Evolutionary conservation across 495 filamentous ascomycete species (phyloP), one percentile per base, ranked within the genome.

Genomic region (Penicillium paradoxum): DNA sequence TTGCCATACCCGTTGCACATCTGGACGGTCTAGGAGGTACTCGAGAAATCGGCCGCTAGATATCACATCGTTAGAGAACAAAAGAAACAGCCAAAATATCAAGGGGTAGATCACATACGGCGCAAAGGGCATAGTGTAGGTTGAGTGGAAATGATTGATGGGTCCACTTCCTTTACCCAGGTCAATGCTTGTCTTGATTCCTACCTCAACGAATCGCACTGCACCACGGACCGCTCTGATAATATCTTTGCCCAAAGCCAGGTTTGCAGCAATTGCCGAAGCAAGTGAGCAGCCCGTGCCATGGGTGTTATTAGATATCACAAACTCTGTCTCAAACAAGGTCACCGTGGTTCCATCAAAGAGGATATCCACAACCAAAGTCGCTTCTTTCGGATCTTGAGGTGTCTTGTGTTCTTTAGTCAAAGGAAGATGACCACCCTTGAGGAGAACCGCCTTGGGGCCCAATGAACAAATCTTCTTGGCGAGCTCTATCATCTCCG

Each of bases 221-320:
- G 84, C 90, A 30, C 71, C 70, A 50, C 77, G 79, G 18, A 95
- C 87, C 5, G 91, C 88, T 38, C 78, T 63, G 1, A 76, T 64
- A 32, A 91, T 66, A 29, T 72, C 66, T 24, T 77, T 79, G 1
- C 88, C 83, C 15, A 87, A 72, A 13, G 89, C 86, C 15, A 97
- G 73, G 57, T 95, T 91, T 15, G 84, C 90, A 10, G 92, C 89
- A 64, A 97, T 95, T 8, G 92, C 90, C 41, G 90, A 96, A 46
- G 93, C 93, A 48, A 98, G 80, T 13, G 90, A 93, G 62, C 93
- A 98, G 17, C 93, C 93, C 6, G 93, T 98, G 3, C 93, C 93
- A 68, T 98, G 93, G 2, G 93, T 98, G 56, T 93, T 91, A 54
- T 76, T 86, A 5, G 85, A 86, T 2, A 77, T 65, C 19, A 86